Conservation (phyloP, 495 filamentous ascomycete genomes). For the Aspergillus nanangensis region DNA sequence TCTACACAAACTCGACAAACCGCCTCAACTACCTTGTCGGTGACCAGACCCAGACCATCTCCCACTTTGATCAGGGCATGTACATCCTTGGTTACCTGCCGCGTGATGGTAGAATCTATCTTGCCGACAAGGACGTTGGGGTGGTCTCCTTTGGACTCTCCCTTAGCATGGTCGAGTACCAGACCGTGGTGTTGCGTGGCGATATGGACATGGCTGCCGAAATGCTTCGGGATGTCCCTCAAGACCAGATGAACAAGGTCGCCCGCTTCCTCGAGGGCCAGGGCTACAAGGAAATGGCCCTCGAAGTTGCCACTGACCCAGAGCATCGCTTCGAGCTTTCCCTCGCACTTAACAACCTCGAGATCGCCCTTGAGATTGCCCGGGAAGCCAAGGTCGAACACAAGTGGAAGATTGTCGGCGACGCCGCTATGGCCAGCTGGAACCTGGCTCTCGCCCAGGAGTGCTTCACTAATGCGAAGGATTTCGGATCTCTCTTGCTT, state of each 20-base stretch:
- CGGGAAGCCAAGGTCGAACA: constrained; percentile 81
- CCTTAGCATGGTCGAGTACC: constrained; percentile 92
- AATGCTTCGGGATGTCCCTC: constrained; percentile 73
- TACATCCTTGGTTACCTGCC: constrained; percentile 95
- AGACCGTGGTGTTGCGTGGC: constrained; percentile 91
- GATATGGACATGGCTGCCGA: constrained; percentile 91
- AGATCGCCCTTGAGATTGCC: constrained; percentile 82
- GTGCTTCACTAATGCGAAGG: constrained; percentile 86
- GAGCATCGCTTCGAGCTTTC: constrained; percentile 97
- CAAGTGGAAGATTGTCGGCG: constrained; percentile 95
- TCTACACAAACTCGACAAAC: constrained; percentile 96
- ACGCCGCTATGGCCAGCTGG: constrained; percentile 84
- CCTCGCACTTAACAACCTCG: constrained; percentile 73
- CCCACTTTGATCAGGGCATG: constrained; percentile 92
- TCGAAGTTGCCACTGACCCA: constrained; percentile 92
- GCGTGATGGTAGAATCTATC: constrained; percentile 86
- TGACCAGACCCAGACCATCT: constrained; percentile 97
- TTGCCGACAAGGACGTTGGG: constrained; percentile 91
- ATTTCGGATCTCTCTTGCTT: constrained; percentile 82
- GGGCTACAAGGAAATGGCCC: constrained; percentile 89
- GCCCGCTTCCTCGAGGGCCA: constrained; percentile 97
- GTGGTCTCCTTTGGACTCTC: constrained; percentile 89
- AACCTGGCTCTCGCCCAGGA: constrained; percentile 83
- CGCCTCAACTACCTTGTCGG: constrained; percentile 97
- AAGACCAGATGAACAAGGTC: constrained; percentile 94